Evolutionary conservation across 208 protist genomes (phyloP), one percentile per base, ranked within the genome.

Genomic region (Leishmania turanica): DNA sequence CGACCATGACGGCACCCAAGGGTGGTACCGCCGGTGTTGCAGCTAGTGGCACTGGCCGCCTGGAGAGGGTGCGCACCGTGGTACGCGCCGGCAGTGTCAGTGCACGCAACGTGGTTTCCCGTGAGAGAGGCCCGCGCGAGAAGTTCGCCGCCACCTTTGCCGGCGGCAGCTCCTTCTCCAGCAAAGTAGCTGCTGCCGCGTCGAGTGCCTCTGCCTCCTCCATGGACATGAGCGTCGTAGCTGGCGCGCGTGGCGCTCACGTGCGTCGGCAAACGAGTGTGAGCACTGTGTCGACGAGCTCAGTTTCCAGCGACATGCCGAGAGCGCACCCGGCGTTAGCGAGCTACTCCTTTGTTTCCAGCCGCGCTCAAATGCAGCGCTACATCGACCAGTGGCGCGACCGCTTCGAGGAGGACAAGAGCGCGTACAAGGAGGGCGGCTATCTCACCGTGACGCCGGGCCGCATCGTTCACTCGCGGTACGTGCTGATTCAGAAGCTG

Each of bases 401-500:
- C 60, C 66, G 80, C 64, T 90, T 85, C 45, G 84, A 90, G 77
- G 91, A 95, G 77, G 90, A 91, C 83, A 89, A 90, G 70, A 78
- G 49, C 34, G 84, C 85, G n/a, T 96, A 94, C 84, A 88, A 80
- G 60, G 92, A 94, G 69, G 92, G 92, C 45, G 93, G 93, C 69
- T 97, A 97, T 86, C 89, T 95, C 82, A 85, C 83, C 51, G 87
- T 95, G 37, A 88, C 65, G 24, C 88, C 88, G 6, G 94, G 92
- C 69, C 90, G 92, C 37, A 84, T 93, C 51, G 76, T 96, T 47
- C 87, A 94, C 84, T 81, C 84, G 37, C 90, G 94, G 69, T 97
- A 97, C 87, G 87, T 95, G 27, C 76, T 96, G 53, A 89, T 97
- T 31, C 90, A 89, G 74, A 96, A 97, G 79, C 84, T 97, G 34